phyloP scores from a whole-genome alignment of 768 basidiomycete genomes.

The Tylopilus intermedius region DNA sequence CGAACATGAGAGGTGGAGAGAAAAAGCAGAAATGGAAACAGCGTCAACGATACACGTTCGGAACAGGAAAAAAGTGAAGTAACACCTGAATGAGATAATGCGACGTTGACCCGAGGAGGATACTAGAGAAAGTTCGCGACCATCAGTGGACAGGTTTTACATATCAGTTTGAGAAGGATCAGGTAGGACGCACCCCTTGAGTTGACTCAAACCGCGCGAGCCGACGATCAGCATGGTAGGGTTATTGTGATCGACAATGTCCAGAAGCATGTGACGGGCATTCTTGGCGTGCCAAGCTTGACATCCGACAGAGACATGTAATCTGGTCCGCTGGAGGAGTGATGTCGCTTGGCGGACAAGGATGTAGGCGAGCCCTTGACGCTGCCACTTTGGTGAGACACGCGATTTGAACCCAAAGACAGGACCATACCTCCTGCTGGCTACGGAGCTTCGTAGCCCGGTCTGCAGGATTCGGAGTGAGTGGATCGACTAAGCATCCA shows the following conservation, averaged over 20 bases:
- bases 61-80: not conserved
- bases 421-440: constrained; percentile 77
- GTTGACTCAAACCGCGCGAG: constrained; percentile 80
- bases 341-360: constrained; percentile 86
- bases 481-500: constrained; percentile 52
- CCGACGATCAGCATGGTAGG: constrained; percentile 94
- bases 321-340: constrained; percentile 82
- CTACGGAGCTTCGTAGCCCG: constrained; percentile 73
- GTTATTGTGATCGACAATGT: constrained; percentile 81
- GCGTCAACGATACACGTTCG: not conserved
- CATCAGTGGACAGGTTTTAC: not conserved
- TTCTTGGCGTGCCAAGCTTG: constrained; percentile 99
- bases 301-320: constrained; percentile 84
- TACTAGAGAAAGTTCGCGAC: constrained; percentile 40
- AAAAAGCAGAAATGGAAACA: not conserved
- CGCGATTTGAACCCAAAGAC: constrained; percentile 2
- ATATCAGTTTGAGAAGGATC: no score
- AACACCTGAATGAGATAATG: constrained; percentile 85
- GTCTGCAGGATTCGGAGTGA: constrained; percentile 67
- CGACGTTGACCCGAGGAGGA: constrained; percentile 89
- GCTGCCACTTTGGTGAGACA: constrained; percentile 39
- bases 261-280: constrained; percentile 83
- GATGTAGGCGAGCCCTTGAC: constrained; percentile 84
- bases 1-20: not conserved
- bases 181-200: constrained; percentile 66